Evolutionary conservation across 2,329 filamentous ascomycete genomes (phyloP), one percentile per base, ranked within the genome.

Genomic region (Madurella mycetomatis): DNA sequence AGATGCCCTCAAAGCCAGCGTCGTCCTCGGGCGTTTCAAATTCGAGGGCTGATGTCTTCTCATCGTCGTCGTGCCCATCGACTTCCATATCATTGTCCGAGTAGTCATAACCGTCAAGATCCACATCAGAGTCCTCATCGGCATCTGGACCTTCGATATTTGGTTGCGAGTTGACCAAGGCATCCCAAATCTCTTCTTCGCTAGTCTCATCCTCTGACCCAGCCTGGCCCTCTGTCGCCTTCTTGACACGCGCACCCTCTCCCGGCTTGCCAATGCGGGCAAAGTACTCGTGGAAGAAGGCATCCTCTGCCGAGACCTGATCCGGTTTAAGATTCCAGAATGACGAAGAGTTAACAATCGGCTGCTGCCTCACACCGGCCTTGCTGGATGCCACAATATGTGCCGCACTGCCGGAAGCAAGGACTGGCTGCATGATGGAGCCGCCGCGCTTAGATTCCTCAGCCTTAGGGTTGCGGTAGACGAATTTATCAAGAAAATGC

Each of bases 241-340:
- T 84, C 48, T 79, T 76, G 19, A 77, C 79, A 4, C 72, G 79
- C 62, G 76, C 73, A 11, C 76, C 73, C 67, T 86, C 81, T 53
- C 69, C 69, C 48, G 78, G 74, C 70, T 85, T 90, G 59, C 84
- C 84, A 52, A 88, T 73, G 58, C 86, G 82, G 56, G 83, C 86
- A 73, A 99, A 99, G 81, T 99, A 99, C 62, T 90, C 86, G 71
- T 99, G 94, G 82, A 99, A 99, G 82, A 99, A 99, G 40, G 91
- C 88, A 68, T 99, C 94, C 61, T 99, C 92, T 0, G 85, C 90
- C 2, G 88, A 85, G 43, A 99, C 87, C 51, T 97, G 86, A 60
- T 90, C 86, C n/a, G 82, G 79, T 74, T 90, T 92, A 81, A 90
- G 90, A 65, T 86, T 86, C 90, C 91, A 96, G 78, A 99, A 99